Conservation (phyloP, 208 protist genomes). For the Strigomonas culicis region DNA sequence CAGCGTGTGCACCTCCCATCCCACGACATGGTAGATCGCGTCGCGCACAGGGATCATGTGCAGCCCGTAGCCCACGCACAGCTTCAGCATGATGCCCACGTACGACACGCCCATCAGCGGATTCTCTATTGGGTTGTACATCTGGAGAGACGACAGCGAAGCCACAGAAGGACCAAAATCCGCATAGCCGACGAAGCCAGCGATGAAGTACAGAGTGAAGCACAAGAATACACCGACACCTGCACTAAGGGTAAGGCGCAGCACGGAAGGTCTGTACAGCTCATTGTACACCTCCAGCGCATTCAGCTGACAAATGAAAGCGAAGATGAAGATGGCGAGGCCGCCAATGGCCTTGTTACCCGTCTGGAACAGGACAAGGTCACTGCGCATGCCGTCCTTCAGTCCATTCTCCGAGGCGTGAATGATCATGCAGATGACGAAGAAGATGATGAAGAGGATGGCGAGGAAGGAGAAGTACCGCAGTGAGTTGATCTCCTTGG, state of each 20-base stretch:
- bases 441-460: conserved; percentile 48
- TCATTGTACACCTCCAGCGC: conserved; percentile 53
- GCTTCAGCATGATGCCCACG: conserved; percentile 56
- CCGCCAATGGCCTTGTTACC: conserved; percentile 40
- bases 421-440: conserved; percentile 50
- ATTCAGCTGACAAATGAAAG: conserved; percentile 64
- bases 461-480: conserved; percentile 48
- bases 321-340: conserved; percentile 48
- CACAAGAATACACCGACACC: conserved; percentile 44
- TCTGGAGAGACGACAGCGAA: conserved; percentile 43
- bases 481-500: conserved; percentile 60
- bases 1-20: conserved; percentile 31
- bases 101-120: conserved; percentile 51
- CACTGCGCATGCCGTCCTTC: conserved; percentile 15
- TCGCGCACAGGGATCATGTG: conserved; percentile 65
- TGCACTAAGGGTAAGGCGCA: conserved; percentile 31
- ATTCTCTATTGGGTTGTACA: conserved; percentile 63
- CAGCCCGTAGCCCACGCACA: conserved; percentile 65
- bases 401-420: conserved; percentile 33
- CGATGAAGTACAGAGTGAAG: conserved; percentile 46
- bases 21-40: conserved; percentile 50
- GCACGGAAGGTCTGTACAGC: conserved; percentile 52
- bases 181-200: conserved; percentile 64
- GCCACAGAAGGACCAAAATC: conserved; percentile 53
- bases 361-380: conserved; percentile 34